phyloP scores from a whole-genome alignment of 257 asterid genomes.

The Eustoma russellianum region DNA sequence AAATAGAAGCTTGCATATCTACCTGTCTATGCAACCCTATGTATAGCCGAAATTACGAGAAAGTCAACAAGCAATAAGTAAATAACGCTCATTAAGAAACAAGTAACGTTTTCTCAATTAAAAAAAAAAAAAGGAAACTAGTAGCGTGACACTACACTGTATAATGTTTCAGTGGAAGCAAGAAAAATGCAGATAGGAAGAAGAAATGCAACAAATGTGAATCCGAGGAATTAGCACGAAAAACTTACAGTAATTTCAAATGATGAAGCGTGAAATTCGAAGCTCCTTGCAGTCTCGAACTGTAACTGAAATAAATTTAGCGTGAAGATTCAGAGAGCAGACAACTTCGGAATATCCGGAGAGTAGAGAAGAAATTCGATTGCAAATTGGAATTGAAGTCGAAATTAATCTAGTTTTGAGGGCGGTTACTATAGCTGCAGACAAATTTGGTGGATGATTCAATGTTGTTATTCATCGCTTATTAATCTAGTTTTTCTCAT shows the following conservation, averaged over 20 bases:
- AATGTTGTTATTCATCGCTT: not conserved
- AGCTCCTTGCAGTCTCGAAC: not conserved
- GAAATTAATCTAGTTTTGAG: slow-evolving; percentile 3
- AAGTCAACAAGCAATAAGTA: slow-evolving; percentile 25
- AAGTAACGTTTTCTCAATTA: too few species aligned
- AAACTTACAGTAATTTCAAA: not conserved
- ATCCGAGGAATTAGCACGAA: not conserved
- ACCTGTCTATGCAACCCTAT: slow-evolving; percentile 23
- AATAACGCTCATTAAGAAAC: not conserved
- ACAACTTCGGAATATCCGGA: slow-evolving; percentile 22
- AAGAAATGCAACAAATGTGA: slow-evolving; percentile 6
- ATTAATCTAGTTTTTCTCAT: not conserved
- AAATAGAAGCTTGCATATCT: slow-evolving; percentile 54
- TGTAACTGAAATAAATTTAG: not conserved
- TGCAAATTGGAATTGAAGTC: not conserved
- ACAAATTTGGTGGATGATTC: slow-evolving; percentile 13
- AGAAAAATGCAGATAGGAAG: not conserved
- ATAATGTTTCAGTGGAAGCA: not conserved
- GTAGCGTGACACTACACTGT: not conserved
- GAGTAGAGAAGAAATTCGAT: slow-evolving; percentile 1
- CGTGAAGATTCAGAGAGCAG: not conserved
- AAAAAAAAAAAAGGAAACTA: too few species aligned
- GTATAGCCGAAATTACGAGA: not conserved
- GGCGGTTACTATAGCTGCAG: not conserved
- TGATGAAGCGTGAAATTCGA: not conserved